Evolutionary conservation across 148 eudicot genomes (phyloP), one percentile per base, ranked within the genome.

Genomic region (Amaranthus hypochondriacus): DNA sequence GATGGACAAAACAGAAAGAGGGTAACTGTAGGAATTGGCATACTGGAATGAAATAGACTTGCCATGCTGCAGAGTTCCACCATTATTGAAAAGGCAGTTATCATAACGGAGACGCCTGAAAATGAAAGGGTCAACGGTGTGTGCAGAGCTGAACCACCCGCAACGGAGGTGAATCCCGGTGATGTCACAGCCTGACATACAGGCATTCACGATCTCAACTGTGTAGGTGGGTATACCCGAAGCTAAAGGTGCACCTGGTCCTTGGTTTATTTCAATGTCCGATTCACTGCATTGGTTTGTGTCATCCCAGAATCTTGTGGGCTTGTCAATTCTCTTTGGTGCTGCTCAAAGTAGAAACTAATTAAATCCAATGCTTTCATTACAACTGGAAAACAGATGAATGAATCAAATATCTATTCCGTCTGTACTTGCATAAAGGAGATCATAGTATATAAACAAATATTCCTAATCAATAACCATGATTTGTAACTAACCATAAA

Each of bases 201-300:
- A 90, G 4, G 83, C 82, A 77, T 91, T 89, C 69, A 73, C 68
- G 57, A 91, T 89, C 81, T 87, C 85, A 0, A 91, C 97, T 0
- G 91, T 89, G 90, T 89, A 91, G 9, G 93, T 91, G 5, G 97
- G 97, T 14, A 91, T 89, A 52, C 97, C 93, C 5, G 77, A 87
- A 6, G 97, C 91, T 12, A 91, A 87, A 0, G 91, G 89, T 15
- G 82, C 83, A 0, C 89, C 84, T 44, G 86, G 81, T 46, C 91
- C 88, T 72, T 91, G 93, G 78, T 65, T 87, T 6, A 91, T 77
- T 6, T 83, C 61, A 4, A 90, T 81, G 67, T 88, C 89, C 2
- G 90, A 82, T 46, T 69, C 77, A 3, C 89, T 83, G 62, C 92
- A 90, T 54, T 72, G 79, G 48, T 68, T 48, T 51, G 78, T 78